Evolutionary conservation across 2,329 filamentous ascomycete genomes (phyloP).

Genomic region (Bertia moriformis): DNA sequence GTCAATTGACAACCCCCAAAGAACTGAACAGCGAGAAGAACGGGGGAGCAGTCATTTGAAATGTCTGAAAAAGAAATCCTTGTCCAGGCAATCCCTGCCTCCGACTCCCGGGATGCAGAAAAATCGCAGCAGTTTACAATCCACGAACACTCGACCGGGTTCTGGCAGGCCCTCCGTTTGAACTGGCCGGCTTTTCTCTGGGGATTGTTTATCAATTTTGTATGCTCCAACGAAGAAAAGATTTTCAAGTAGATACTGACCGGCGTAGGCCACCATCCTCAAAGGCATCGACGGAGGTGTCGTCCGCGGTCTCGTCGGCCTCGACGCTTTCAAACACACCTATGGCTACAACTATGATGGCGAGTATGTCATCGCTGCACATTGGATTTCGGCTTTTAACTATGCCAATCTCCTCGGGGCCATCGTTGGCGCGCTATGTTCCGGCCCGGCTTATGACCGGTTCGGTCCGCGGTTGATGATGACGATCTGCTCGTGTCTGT

Average conservation of each 20-base stretch:
- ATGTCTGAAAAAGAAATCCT: neutral
- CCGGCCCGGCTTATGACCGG: constrained; percentile 10
- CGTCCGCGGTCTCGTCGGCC: constrained; percentile 11
- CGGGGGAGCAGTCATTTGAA: too few species aligned
- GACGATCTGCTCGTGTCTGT: constrained; percentile 9
- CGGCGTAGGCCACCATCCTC: neutral
- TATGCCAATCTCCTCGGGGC: constrained; percentile 11
- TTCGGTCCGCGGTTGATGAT: constrained; percentile 13
- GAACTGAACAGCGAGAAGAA: too few species aligned
- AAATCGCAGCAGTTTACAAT: constrained; percentile 5
- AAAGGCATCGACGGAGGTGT: constrained; percentile 9
- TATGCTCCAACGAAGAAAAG: neutral
- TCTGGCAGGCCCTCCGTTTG: constrained; percentile 9
- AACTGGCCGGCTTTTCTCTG: constrained; percentile 12
- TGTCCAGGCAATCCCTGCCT: neutral
- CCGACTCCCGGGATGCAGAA: neutral
- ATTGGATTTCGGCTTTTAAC: constrained; percentile 12
- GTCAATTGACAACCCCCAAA: too few species aligned
- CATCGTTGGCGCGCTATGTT: constrained; percentile 10
- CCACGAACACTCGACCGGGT: constrained; percentile 9
- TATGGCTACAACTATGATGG: constrained; percentile 12
- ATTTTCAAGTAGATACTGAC: neutral
- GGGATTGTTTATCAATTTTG: constrained; percentile 12
- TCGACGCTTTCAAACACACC: constrained; percentile 11
- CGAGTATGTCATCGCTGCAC: constrained; percentile 9